Percentiles rank a stretch among this genome's conserved stretches.
phyloP scores from a whole-genome alignment of 352 stramenopile genomes.

The Globisporangium carolinianum region DNA sequence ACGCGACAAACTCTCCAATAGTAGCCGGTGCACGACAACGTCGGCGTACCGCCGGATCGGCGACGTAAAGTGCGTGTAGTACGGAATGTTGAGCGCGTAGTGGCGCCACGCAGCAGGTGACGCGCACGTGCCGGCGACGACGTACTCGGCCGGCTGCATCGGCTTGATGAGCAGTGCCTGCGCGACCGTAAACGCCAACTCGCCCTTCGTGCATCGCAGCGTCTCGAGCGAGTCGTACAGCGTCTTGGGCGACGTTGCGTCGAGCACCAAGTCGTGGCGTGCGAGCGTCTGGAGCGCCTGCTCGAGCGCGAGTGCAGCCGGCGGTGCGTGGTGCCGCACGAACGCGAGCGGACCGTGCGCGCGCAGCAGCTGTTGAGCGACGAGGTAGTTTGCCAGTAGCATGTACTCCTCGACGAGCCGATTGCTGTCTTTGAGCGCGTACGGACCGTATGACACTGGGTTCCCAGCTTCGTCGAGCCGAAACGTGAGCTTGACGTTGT shows the following conservation, averaged over 20 bases:
- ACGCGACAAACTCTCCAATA: slow-evolving; percentile 40
- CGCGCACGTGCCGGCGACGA: slow-evolving; percentile 72
- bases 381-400: slow-evolving; percentile 97
- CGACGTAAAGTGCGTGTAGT: slow-evolving; percentile 98
- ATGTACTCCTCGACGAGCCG: slow-evolving; percentile 97
- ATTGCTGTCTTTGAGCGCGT: slow-evolving; percentile 94
- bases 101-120: slow-evolving; percentile 85
- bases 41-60: slow-evolving; percentile 94
- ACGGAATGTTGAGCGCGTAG: slow-evolving; percentile 96
- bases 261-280: slow-evolving; percentile 66
- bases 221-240: slow-evolving; percentile 82
- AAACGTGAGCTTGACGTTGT: slow-evolving; percentile 93
- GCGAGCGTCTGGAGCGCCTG: slow-evolving; percentile 33
- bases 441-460: slow-evolving; percentile 80
- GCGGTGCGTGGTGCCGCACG: slow-evolving; percentile 85
- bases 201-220: slow-evolving; percentile 66
- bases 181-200: slow-evolving; percentile 79
- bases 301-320: slow-evolving; percentile 45
- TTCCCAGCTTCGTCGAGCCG: slow-evolving; percentile 89
- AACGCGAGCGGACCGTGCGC: slow-evolving; percentile 83
- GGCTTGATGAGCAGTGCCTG: slow-evolving; percentile 92
- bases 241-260: slow-evolving; percentile 72
- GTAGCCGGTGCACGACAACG: slow-evolving; percentile 67
- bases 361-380: slow-evolving; percentile 93
- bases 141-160: slow-evolving; percentile 94